These are phyloP conservation scores for Daldinia decipiens DNA, from an alignment of 495 filamentous ascomycete species.

Conservation along the genomic window DNA sequence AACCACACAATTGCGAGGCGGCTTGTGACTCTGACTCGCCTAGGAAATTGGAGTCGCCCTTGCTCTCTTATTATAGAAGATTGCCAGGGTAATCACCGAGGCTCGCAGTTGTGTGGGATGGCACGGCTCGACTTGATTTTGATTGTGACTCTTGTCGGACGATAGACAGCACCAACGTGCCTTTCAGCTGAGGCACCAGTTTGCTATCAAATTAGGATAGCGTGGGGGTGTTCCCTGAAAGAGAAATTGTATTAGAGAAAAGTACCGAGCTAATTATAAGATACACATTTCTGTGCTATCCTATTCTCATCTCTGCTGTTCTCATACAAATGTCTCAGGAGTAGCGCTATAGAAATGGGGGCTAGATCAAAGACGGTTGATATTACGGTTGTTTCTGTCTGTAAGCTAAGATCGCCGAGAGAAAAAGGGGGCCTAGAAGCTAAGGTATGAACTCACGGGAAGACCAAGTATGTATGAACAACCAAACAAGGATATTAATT, in stretches of 20 bases:
- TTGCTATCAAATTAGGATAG: background rate
- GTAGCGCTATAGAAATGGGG: background rate
- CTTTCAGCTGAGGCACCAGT: background rate
- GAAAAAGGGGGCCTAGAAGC: background rate
- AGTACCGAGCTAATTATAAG: background rate
- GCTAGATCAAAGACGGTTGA: background rate
- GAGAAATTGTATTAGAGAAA: background rate
- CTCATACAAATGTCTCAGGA: background rate
- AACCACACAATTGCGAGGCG: background rate
- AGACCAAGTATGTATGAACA: background rate
- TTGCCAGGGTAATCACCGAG: background rate
- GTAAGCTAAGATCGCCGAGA: background rate
- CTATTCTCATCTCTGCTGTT: background rate
- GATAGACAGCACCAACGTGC: background rate
- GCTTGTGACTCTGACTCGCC: too few species aligned
- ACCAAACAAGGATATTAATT: background rate
- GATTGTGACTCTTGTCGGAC: background rate
- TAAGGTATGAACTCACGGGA: background rate
- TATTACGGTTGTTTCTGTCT: background rate
- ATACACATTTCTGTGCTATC: background rate
- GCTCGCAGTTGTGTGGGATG: background rate
- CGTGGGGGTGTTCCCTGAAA: background rate
- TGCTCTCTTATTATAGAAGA: background rate
- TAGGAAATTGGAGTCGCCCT: background rate
- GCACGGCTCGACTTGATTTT: background rate